Conservation (phyloP, 2,329 filamentous ascomycete species). For the Apiospora sp. region DNA sequence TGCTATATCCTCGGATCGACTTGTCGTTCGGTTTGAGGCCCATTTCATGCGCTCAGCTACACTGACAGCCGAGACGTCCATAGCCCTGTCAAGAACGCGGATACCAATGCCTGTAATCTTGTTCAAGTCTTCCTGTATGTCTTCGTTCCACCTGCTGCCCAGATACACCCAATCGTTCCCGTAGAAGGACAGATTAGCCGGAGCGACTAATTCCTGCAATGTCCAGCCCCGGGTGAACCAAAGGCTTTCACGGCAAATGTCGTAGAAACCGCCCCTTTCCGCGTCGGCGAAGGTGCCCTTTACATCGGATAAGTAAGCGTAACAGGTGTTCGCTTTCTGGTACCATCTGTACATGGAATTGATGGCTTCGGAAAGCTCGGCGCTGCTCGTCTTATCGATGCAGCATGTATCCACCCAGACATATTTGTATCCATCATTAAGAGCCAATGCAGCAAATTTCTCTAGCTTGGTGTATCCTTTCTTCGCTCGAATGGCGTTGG, state of each 20-base stretch:
- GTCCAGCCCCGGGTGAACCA: constrained; percentile 34
- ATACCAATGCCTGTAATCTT: no score
- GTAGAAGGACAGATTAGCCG: constrained; percentile 32
- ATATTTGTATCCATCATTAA: background rate
- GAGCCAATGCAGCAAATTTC: background rate
- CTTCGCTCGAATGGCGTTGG: background rate
- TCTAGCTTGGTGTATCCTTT: background rate
- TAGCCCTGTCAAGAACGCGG: background rate
- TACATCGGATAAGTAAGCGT: constrained; percentile 26
- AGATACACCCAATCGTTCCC: background rate
- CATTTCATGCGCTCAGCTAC: constrained; percentile 41
- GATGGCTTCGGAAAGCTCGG: constrained; percentile 30
- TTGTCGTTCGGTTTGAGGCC: constrained; percentile 37
- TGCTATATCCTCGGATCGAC: constrained; percentile 37
- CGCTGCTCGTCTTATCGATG: constrained; percentile 31
- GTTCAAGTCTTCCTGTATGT: no score
- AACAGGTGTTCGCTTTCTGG: constrained; percentile 24
- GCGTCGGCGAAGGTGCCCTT: background rate
- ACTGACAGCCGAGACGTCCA: background rate
- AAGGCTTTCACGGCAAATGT: background rate
- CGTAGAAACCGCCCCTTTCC: background rate
- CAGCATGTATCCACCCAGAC: constrained; percentile 33
- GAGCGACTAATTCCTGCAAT: constrained; percentile 33
- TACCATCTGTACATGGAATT: constrained; percentile 28
- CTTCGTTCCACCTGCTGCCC: no score